phyloP scores from a whole-genome alignment of 768 basidiomycete genomes.

The Lactarius deliciosus region DNA sequence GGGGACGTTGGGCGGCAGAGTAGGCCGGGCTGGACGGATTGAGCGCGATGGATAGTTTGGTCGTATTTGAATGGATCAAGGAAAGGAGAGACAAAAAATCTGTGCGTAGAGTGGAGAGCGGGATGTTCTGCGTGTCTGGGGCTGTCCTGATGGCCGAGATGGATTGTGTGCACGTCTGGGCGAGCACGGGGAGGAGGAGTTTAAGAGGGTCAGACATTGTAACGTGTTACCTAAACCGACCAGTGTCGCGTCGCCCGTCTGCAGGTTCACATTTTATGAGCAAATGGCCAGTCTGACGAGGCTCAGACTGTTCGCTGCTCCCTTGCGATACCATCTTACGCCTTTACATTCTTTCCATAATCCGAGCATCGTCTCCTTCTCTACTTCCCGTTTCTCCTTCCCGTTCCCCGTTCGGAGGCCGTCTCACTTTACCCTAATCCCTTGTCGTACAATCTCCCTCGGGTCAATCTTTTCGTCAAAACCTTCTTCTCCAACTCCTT shows the following conservation, averaged over 20 bases:
- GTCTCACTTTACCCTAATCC: conserved; percentile 10
- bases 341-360: conserved; percentile 29
- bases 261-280: not conserved
- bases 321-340: conserved; percentile 10
- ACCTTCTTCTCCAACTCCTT: conserved; percentile 38
- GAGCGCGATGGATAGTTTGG: conserved; percentile 61
- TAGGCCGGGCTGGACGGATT: conserved; percentile 51
- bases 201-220: conserved; percentile 24
- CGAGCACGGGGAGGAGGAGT: conserved; percentile 34
- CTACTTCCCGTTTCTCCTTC: conserved; percentile 20
- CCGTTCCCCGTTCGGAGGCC: conserved; percentile 14
- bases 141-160: conserved; percentile 24
- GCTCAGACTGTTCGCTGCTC: conserved; percentile 19
- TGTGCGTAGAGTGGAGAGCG: conserved; percentile 45
- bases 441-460: conserved; percentile 19
- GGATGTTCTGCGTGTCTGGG: conserved; percentile 30
- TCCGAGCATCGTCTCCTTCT: conserved; percentile 33
- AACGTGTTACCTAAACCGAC: not conserved
- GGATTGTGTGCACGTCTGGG: conserved; percentile 36
- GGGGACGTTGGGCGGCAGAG: conserved; percentile 32
- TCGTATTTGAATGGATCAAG: conserved; percentile 54
- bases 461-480: conserved; percentile 22
- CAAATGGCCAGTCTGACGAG: conserved; percentile 15
- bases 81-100: conserved; percentile 60
- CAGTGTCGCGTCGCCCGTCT: not conserved